Conservation (phyloP, 2,329 filamentous ascomycete genomes). For the Monosporascus ibericus region DNA sequence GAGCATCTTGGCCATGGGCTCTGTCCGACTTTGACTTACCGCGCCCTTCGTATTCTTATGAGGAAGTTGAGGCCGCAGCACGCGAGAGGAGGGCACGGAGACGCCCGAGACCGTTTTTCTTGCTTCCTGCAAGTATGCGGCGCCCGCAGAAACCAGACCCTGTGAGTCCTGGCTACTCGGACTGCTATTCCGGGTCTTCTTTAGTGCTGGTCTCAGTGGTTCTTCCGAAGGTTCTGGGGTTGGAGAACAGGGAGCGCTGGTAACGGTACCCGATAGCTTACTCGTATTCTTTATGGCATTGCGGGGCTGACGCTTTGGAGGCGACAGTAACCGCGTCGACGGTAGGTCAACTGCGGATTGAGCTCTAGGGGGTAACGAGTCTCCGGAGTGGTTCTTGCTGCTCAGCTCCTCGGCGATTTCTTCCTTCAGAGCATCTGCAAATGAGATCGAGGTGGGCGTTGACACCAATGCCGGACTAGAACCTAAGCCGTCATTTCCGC, state of each 20-base stretch:
- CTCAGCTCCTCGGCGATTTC: conserved; percentile 9
- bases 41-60: conserved; percentile 19
- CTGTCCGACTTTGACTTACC: conserved; percentile 13
- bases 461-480: conserved; percentile 12
- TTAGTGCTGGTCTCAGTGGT: conserved; percentile 21
- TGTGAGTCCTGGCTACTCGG: conserved; percentile 17
- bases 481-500: conserved; percentile 2
- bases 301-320: conserved; percentile 34
- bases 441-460: conserved; percentile 16
- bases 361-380: conserved; percentile 15
- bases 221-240: conserved; percentile 18
- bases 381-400: conserved; percentile 3
- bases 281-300: conserved; percentile 19
- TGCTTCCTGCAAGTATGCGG: conserved; percentile 31
- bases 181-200: conserved; percentile 18
- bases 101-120: conserved; percentile 24
- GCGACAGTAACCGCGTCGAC: conserved; percentile 28
- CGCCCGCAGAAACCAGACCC: conserved; percentile 18
- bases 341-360: conserved; percentile 24
- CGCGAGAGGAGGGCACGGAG: conserved; percentile 15
- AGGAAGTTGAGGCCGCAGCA: conserved; percentile 19
- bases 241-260: conserved; percentile 22
- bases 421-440: conserved; percentile 14
- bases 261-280: conserved; percentile 10
- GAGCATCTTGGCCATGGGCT: conserved; percentile 55